Evolutionary conservation across 1,284 basidiomycete species (phyloP).

Genomic region (Coriolopsis trogii): DNA sequence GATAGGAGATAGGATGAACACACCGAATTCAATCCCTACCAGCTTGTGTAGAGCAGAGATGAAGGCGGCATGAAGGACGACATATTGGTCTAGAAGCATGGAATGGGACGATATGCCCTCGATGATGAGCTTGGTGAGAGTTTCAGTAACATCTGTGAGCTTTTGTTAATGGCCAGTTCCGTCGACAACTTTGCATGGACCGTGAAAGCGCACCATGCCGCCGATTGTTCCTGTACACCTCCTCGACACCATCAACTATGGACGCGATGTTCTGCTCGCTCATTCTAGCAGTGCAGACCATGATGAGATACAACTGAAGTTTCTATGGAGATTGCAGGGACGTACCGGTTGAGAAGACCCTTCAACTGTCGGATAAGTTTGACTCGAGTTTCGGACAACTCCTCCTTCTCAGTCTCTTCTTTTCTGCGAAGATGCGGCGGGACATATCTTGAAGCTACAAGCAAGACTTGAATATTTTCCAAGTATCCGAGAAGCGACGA

Average conservation of each 20-base stretch:
- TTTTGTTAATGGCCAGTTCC: background rate
- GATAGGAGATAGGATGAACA: conserved; percentile 28
- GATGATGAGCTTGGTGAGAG: conserved; percentile 79
- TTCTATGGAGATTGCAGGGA: background rate
- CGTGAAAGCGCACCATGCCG: conserved; percentile 69
- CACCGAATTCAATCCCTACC: conserved; percentile 90
- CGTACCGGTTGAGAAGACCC: conserved; percentile 86
- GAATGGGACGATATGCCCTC: conserved; percentile 84
- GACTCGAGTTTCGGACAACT: conserved; percentile 51
- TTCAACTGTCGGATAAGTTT: conserved; percentile 84
- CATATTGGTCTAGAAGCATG: conserved; percentile 87
- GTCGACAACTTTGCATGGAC: no score
- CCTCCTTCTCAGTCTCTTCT: conserved; percentile 32
- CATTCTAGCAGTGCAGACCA: conserved; percentile 65
- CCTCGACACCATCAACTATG: conserved; percentile 80
- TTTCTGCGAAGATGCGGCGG: conserved; percentile 65
- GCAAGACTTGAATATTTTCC: background rate
- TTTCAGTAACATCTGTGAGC: conserved; percentile 76
- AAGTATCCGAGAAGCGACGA: background rate
- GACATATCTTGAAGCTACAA: conserved; percentile 55
- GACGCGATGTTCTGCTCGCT: conserved; percentile 89
- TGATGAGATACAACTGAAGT: background rate
- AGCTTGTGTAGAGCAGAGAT: conserved; percentile 85
- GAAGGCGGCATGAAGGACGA: conserved; percentile 89
- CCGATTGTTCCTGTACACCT: conserved; percentile 76